Conservation (phyloP, 164 flowering plant species). For the Malania oleifera region DNA sequence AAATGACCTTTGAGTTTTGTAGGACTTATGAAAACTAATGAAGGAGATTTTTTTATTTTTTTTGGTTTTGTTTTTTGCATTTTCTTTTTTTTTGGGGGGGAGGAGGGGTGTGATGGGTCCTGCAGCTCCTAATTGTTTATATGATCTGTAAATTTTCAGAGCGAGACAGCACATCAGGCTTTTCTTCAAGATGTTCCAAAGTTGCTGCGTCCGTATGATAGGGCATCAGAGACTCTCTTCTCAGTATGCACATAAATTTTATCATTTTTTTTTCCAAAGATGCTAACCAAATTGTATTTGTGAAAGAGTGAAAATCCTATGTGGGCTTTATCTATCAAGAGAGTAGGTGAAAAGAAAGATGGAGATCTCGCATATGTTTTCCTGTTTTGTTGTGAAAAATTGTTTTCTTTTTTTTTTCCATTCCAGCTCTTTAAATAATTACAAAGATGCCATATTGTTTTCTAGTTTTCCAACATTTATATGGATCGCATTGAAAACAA, state of each 20-base stretch:
- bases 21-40: not conserved
- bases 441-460: too few relatives aligned
- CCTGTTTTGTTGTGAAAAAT: too few relatives aligned
- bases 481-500: too few relatives aligned
- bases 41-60: not conserved
- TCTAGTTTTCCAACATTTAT: too few relatives aligned
- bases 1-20: not conserved
- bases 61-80: not conserved
- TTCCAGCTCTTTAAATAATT: too few relatives aligned
- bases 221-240: constrained; percentile 76
- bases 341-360: too few relatives aligned
- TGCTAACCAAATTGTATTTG: not conserved
- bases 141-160: constrained; percentile 34
- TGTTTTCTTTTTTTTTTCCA: too few relatives aligned
- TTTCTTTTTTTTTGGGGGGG: too few relatives aligned
- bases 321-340: too few relatives aligned
- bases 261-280: not conserved
- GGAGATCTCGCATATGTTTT: too few relatives aligned
- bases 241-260: constrained; percentile 42
- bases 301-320: too few relatives aligned
- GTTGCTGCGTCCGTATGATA: constrained; percentile 77
- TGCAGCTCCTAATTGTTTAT: not conserved
- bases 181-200: constrained; percentile 53
- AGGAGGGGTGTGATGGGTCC: not conserved
- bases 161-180: constrained; percentile 37